phyloP scores from a whole-genome alignment of 2,329 filamentous ascomycete species.

The Coleophoma crateriformis region DNA sequence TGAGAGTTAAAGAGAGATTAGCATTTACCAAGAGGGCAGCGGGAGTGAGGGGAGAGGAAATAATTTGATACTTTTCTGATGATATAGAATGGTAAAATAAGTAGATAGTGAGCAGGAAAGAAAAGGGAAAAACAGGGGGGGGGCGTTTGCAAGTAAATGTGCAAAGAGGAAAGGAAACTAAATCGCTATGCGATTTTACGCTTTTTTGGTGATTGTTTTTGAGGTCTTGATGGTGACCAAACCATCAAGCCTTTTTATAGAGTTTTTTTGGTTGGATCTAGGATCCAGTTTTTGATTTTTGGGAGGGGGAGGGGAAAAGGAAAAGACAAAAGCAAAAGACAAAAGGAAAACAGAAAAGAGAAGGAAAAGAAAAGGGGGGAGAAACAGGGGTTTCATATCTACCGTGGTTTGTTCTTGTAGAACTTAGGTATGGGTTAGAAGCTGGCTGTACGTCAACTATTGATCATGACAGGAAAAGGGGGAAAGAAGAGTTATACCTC shows the following conservation, averaged over 20 bases:
- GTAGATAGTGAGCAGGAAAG: neutral
- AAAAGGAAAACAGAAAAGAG: neutral
- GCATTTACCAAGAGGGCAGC: too few species aligned
- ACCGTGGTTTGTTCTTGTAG: too few species aligned
- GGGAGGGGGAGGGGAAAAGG: too few species aligned
- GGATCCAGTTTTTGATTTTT: too few species aligned
- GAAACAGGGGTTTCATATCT: too few species aligned
- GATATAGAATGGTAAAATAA: neutral
- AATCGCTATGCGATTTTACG: neutral
- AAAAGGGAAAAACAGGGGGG: neutral
- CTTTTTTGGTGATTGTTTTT: neutral
- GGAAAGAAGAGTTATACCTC: too few species aligned
- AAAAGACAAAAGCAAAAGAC: neutral
- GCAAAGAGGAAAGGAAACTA: neutral
- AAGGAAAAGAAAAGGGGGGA: too few species aligned
- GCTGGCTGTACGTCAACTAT: too few species aligned
- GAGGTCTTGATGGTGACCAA: neutral
- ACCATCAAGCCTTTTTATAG: neutral
- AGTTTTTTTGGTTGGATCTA: neutral
- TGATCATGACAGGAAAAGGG: too few species aligned
- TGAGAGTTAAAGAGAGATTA: neutral
- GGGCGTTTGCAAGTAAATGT: neutral
- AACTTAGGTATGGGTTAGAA: too few species aligned
- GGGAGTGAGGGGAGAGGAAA: neutral
- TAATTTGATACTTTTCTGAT: neutral